Base-by-base conservation (phyloP, 2,329 filamentous ascomycete genomes). In the Monilinia vaccinii-corymbosi region DNA sequence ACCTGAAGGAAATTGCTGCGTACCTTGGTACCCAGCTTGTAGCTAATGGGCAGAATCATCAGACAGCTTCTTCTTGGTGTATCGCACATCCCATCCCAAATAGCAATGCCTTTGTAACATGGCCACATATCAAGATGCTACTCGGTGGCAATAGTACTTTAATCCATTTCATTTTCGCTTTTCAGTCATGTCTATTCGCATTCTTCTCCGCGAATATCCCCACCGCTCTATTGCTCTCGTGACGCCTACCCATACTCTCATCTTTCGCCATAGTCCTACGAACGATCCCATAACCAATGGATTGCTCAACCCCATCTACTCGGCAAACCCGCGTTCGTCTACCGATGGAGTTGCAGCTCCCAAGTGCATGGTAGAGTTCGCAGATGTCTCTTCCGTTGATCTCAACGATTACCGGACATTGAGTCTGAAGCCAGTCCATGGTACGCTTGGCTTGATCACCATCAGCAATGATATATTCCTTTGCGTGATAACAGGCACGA, bases 191-290 rank as follows among this genome's bases (percentile, higher is more conserved):
- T 72, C 71, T 64, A 70, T 72, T 58, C 69, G 70, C 42, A 68
- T 72, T 23, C 66, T 72, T 9, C 62, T 96, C 73, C 88, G 88
- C 76, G 91, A 97, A 71, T 84, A 90, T 71, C 91, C 91, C 66
- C 85, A 91, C 72, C 89, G 93, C 66, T 88, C 91, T 66, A 91
- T 97, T 72, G 91, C 91, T 65, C 86, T 97, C 66, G 87, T 87
- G 42, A 92, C 91, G 34, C 77, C 85, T 45, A 82, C 86, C 23
- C 87, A 96, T 74, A 88, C 87, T 70, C 81, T 97, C 67, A 87
- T 96, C 66, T 89, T 97, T 71, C 87, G 89, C 63, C 86, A 94
- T 76, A 91, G 82, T 72, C 77, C 83, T 21, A 80, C 82, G n/a
- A 81, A 76, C 72, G 86, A 86, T 63, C 71, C 77, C 36, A 78